Conservation (phyloP, 495 filamentous ascomycete genomes). For the Penicillium egyptiacum region DNA sequence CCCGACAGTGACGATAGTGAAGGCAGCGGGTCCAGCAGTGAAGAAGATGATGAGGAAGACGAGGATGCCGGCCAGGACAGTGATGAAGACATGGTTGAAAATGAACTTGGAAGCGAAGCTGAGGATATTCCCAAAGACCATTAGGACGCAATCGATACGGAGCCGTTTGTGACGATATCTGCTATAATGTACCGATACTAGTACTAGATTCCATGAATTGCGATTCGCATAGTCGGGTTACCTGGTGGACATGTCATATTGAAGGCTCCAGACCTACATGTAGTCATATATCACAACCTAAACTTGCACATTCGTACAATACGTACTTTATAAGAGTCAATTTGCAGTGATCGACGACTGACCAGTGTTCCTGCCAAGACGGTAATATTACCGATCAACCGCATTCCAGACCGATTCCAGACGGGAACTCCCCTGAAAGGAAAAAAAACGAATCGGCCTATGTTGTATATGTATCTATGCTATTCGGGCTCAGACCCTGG, state of each 20-base stretch:
- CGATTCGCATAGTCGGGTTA: neutral
- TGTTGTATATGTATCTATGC: no score
- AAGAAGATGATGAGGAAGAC: slow-evolving; percentile 53
- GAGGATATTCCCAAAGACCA: slow-evolving; percentile 37
- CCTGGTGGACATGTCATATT: slow-evolving; percentile 6
- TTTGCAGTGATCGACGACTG: neutral
- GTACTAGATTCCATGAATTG: neutral
- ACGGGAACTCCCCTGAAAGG: slow-evolving; percentile 19
- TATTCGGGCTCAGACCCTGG: neutral
- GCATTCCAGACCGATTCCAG: slow-evolving; percentile 33
- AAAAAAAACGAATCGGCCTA: neutral
- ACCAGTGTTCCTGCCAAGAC: slow-evolving; percentile 20
- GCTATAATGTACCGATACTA: neutral
- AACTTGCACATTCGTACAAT: neutral
- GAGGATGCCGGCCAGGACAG: slow-evolving; percentile 44
- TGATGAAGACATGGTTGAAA: slow-evolving; percentile 47
- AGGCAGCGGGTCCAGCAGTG: slow-evolving; percentile 59
- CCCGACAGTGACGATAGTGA: slow-evolving; percentile 78
- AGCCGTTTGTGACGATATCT: neutral
- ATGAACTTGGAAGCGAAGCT: slow-evolving; percentile 45
- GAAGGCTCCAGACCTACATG: neutral
- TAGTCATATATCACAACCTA: neutral
- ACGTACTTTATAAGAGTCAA: neutral
- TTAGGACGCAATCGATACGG: slow-evolving; percentile 1
- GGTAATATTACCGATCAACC: slow-evolving; percentile 30